Evolutionary conservation across 2,329 filamentous ascomycete genomes (phyloP).

Genomic region (Xylogone sp.): DNA sequence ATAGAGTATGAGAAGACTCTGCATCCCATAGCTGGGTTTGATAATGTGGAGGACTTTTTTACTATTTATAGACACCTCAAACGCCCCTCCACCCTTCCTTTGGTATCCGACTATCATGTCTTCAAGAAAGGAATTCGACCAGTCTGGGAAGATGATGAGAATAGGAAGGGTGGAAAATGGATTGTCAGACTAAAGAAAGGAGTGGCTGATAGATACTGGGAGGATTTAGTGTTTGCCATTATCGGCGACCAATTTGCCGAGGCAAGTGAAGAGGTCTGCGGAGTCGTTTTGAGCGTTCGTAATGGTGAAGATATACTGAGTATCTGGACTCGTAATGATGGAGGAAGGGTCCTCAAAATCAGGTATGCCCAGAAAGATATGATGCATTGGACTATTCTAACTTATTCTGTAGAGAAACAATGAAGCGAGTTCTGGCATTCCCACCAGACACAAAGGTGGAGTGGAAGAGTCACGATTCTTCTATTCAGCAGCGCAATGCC

Average conservation of each 20-base stretch:
- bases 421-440: slow-evolving; percentile 85
- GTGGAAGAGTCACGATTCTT: slow-evolving; percentile 95
- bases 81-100: slow-evolving; percentile 79
- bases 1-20: slow-evolving; percentile 96
- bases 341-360: slow-evolving; percentile 92
- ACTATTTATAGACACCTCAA: slow-evolving; percentile 84
- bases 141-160: slow-evolving; percentile 98
- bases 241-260: slow-evolving; percentile 93
- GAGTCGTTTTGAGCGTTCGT: slow-evolving; percentile 87
- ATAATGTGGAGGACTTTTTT: slow-evolving; percentile 88
- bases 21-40: slow-evolving; percentile 77
- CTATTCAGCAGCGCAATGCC: slow-evolving; percentile 84
- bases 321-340: slow-evolving; percentile 94
- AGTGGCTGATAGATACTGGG: slow-evolving; percentile 94
- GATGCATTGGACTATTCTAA: slow-evolving; percentile 9
- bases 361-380: slow-evolving; percentile 56
- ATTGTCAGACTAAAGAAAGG: slow-evolving; percentile 96
- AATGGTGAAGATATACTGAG: slow-evolving; percentile 96
- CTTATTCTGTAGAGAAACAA: slow-evolving; percentile 67
- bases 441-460: slow-evolving; percentile 86
- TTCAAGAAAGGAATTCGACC: slow-evolving; percentile 96
- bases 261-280: slow-evolving; percentile 90
- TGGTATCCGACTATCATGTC: slow-evolving; percentile 95
- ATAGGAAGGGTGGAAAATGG: slow-evolving; percentile 96
- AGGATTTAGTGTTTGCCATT: slow-evolving; percentile 85